Evolutionary conservation across 495 filamentous ascomycete genomes (phyloP).

Genomic region (Aspergillus egyptiacus): DNA sequence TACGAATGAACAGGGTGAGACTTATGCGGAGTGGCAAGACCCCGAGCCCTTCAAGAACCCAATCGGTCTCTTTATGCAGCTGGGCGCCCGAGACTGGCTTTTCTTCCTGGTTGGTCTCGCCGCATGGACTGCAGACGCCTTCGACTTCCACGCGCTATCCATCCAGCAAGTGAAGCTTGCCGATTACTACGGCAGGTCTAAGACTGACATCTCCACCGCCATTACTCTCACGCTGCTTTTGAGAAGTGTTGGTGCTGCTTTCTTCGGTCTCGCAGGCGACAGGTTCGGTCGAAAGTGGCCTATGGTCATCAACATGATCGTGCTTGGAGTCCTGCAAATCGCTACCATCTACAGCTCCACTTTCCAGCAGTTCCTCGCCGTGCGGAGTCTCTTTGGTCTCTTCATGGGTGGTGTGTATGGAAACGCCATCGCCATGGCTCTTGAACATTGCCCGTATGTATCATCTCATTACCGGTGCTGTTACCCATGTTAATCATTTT

Average conservation of each 20-base stretch:
- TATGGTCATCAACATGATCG: conserved; percentile 66
- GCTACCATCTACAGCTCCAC: conserved; percentile 64
- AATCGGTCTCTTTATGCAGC: conserved; percentile 51
- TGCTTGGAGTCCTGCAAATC: conserved; percentile 60
- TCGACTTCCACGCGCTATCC: conserved; percentile 72
- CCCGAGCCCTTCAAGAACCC: conserved; percentile 57
- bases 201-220: conserved; percentile 64
- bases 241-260: conserved; percentile 61
- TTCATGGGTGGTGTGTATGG: conserved; percentile 83
- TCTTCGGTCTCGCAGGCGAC: conserved; percentile 69
- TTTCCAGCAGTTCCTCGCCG: conserved; percentile 64
- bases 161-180: conserved; percentile 66
- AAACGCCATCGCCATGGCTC: conserved; percentile 72
- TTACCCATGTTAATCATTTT: conserved; percentile 12
- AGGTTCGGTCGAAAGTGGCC: conserved; percentile 76
- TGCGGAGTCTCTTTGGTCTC: conserved; percentile 66
- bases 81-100: conserved; percentile 52
- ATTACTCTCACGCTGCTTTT: conserved; percentile 71
- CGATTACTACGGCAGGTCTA: conserved; percentile 55
- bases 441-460: conserved; percentile 64
- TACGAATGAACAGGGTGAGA: conserved; percentile 49
- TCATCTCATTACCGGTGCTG: neutral
- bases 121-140: conserved; percentile 66
- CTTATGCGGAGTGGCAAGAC: conserved; percentile 51
- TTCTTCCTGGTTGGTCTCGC: conserved; percentile 59